Evolutionary conservation across 23 red algal genomes (phyloP), one percentile per base, ranked within the genome.

Genomic region (Gracilaria vermiculophylla): DNA sequence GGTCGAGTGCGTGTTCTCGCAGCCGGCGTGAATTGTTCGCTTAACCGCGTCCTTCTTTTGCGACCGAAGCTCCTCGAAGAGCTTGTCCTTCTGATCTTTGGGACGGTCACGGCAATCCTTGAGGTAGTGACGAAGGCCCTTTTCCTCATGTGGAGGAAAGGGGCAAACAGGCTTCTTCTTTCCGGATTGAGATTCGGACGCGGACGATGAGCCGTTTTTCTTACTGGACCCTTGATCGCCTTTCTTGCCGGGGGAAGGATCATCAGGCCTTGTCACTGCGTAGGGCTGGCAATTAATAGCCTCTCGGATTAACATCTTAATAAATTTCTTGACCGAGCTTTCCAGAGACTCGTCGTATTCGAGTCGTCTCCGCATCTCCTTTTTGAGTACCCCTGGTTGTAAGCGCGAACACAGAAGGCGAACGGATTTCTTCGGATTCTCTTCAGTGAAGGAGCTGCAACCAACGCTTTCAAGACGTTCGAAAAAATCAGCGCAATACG

Each of bases 71-170:
- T 72, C 10, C 5, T 69, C 81, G 13, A 71, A 73, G 23, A 86
- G 64, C 4, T 47, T 34, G 57, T 86, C 81, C 25, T 86, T 86
- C 5, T 0, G 20, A 17, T 86, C 39, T 23, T 86, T 86, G 8
- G 81, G 1, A 52, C 81, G 71, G 0, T 86, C 49, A 31, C 0
- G 8, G 21, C 12, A 86, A 32, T 55, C 0, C 5, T 42, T 17
- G 13, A 86, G 20, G 64, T 71, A 71, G 36, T 86, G 81, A 52
- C 62, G 81, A 53, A 86, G 43, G 17, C 60, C 65, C n/a, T 72
- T 70, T 11, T 53, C 0, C 19, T 31, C 71, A 61, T 86, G 81
- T n/a, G n/a, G n/a, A 5, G 12, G 43, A 47, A 5, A 12, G 5
- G 43, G 6, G 12, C 43, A 12, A 47, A 8, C n/a, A n/a, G n/a